Evolutionary conservation across 768 basidiomycete species (phyloP).

Genomic region (Russula sp.): DNA sequence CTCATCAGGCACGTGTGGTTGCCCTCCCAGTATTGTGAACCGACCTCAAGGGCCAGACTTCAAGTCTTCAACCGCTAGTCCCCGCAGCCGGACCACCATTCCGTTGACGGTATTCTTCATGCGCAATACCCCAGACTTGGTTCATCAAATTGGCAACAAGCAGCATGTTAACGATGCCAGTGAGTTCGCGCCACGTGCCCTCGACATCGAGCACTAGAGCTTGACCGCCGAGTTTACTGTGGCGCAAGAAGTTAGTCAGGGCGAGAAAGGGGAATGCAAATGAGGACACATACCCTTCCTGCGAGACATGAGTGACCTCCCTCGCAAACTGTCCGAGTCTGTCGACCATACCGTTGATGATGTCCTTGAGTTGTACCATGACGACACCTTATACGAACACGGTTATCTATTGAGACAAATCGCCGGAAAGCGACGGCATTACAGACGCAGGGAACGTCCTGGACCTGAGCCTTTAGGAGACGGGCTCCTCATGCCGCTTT

Average conservation of each 20-base stretch:
- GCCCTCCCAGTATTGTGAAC: slow-evolving; percentile 78
- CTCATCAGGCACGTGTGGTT: slow-evolving; percentile 79
- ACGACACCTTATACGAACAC: slow-evolving; percentile 46
- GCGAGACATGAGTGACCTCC: slow-evolving; percentile 70
- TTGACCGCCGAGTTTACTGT: slow-evolving; percentile 72
- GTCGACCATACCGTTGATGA: slow-evolving; percentile 46
- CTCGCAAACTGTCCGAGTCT: slow-evolving; percentile 78
- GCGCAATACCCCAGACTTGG: slow-evolving; percentile 53
- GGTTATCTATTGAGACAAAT: slow-evolving; percentile 46
- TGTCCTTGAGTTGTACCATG: slow-evolving; percentile 47
- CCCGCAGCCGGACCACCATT: slow-evolving; percentile 45
- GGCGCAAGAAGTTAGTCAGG: slow-evolving; percentile 6
- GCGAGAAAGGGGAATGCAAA: background rate
- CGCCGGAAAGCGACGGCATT: slow-evolving; percentile 44
- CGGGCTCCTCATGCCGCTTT: slow-evolving; percentile 59
- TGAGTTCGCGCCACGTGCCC: slow-evolving; percentile 78
- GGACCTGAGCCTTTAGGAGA: slow-evolving; percentile 73
- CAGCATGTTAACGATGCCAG: slow-evolving; percentile 71
- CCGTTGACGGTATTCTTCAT: slow-evolving; percentile 54
- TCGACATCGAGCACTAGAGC: slow-evolving; percentile 82
- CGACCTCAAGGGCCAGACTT: slow-evolving; percentile 78
- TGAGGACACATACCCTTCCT: slow-evolving; percentile 46
- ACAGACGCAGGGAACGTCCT: slow-evolving; percentile 49
- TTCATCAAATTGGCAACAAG: slow-evolving; percentile 58
- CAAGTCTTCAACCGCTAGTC: slow-evolving; percentile 72